These are phyloP conservation scores for Cutaneotrichosporon arboriforme DNA, from an alignment of 1,284 basidiomycete species.

Conservation along the genomic window DNA sequence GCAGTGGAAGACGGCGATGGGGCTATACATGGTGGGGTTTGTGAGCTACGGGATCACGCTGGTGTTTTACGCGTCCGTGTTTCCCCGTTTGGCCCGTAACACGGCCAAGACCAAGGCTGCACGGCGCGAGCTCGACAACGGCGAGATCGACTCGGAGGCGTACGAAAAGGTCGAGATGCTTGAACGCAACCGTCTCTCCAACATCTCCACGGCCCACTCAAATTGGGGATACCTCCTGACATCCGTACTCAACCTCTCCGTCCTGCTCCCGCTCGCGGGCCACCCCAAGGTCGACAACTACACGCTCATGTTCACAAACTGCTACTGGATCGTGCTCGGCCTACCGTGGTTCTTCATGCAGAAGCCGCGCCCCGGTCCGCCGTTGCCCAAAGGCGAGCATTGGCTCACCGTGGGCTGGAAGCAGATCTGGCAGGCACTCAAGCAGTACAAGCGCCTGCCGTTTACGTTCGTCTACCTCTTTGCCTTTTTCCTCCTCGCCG, in stretches of 20 bases:
- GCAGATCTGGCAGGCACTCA: slow-evolving; percentile 67
- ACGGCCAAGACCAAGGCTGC: slow-evolving; percentile 60
- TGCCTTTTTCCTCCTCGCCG: slow-evolving; percentile 64
- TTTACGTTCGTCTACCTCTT: slow-evolving; percentile 71
- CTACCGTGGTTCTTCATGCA: slow-evolving; percentile 82
- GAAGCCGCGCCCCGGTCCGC: slow-evolving; percentile 65
- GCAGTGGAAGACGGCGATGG: slow-evolving; percentile 68
- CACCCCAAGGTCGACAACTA: slow-evolving; percentile 63
- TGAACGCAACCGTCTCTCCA: slow-evolving; percentile 76
- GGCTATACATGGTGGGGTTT: slow-evolving; percentile 60
- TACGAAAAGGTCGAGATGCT: slow-evolving; percentile 71
- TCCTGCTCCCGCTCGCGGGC: slow-evolving; percentile 61
- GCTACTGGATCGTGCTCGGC: slow-evolving; percentile 67
- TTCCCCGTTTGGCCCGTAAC: slow-evolving; percentile 74
- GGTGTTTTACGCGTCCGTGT: slow-evolving; percentile 67
- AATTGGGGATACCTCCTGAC: slow-evolving; percentile 61
- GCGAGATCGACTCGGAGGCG: slow-evolving; percentile 57
- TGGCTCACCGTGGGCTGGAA: slow-evolving; percentile 76
- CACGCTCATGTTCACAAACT: slow-evolving; percentile 51
- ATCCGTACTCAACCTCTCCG: slow-evolving; percentile 62
- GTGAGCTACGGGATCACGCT: slow-evolving; percentile 49
- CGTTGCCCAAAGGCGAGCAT: slow-evolving; percentile 63
- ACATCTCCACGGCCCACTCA: slow-evolving; percentile 74
- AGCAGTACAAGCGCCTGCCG: slow-evolving; percentile 55
- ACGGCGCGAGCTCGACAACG: slow-evolving; percentile 56